A percentile compares a stretch with the other conserved stretches of the same genome.
These are phyloP conservation scores for Schizosaccharomyces octosporus DNA, from an alignment of 805 yeast genomes.

Conservation along the genomic window DNA sequence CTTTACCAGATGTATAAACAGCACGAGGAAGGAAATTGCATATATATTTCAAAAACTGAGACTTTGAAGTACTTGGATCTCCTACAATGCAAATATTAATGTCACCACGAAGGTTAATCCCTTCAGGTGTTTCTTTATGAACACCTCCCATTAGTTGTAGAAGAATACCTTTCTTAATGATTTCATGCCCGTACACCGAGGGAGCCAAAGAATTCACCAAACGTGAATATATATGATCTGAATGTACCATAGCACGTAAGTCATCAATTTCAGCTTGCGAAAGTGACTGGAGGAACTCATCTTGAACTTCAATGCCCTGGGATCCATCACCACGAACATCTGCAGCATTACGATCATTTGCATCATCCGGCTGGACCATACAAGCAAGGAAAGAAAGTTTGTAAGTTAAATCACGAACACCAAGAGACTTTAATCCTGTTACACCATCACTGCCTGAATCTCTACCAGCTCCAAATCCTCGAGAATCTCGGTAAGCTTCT, in stretches of 20 bases:
- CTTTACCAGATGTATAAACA: constrained; percentile 91
- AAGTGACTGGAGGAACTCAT: constrained; percentile 48
- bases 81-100: constrained; percentile 91
- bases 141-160: constrained; percentile 86
- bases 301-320: constrained; percentile 44
- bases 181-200: constrained; percentile 87
- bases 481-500: constrained; percentile 41
- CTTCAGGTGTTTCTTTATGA: constrained; percentile 79
- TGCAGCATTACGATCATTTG: constrained; percentile 14
- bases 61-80: constrained; percentile 91
- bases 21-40: constrained; percentile 80
- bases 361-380: constrained; percentile 48
- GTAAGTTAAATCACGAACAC: constrained; percentile 83
- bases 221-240: constrained; percentile 60
- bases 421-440: constrained; percentile 68
- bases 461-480: constrained; percentile 27
- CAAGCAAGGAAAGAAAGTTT: constrained; percentile 77
- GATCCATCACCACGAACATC: constrained; percentile 19
- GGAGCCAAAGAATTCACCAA: constrained; percentile 81
- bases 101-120: constrained; percentile 86
- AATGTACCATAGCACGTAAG: constrained; percentile 71
- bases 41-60: constrained; percentile 84
- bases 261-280: constrained; percentile 66
- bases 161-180: constrained; percentile 73
- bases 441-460: constrained; percentile 59